Base-by-base conservation (phyloP, 2,329 filamentous ascomycete genomes). In the Colletotrichum tropicale region DNA sequence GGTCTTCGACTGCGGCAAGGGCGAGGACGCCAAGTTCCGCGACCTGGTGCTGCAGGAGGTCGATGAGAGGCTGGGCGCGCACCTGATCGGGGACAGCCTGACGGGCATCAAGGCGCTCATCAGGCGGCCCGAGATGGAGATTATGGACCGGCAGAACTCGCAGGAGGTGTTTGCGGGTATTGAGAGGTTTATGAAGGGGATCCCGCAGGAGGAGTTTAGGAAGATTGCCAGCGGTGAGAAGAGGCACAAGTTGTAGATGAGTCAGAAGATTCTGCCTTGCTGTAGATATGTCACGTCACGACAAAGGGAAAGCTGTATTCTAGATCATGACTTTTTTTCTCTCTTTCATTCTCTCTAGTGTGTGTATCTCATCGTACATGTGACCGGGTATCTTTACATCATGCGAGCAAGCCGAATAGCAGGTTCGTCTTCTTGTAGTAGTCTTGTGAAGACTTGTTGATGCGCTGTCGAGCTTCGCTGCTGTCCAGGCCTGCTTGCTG, bases 171-270 rank as follows among this genome's bases (percentile, higher is more conserved):
- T 98, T 87, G 93, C 91, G 4, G 96, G 96, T 0, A 83, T 98
- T 81, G 93, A 96, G 77, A 88, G 96, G 75, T 98, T 98, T 81
- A 83, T 95, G 79, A 91, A 87, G 76, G 96, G 96, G 0, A 89
- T 96, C 58, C 97, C 97, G 24, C 96, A 98, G 88, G 90, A 94
- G 83, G 95, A 98, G 88, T 98, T 98, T 83, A 87, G 89, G 81
- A 96, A 94, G 89, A 87, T 98, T 82, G 95, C 95, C 2, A 92
- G 89, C 77, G 96, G 96, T 15, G 92, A 97, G 89, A 98, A 98
- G 91, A 95, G 93, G 83, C 97, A 99, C 87, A 98, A 98, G 88
- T 86, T 98, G 83, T 98, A 88, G 78, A 18, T 28, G 9, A 58
- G 10, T 8, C 2, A 24, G 6, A 30, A 36, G 60, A 24, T 26